Evolutionary conservation across 2,329 filamentous ascomycete genomes (phyloP), one percentile per base, ranked within the genome.

Genomic region (Fusarium acutatum): DNA sequence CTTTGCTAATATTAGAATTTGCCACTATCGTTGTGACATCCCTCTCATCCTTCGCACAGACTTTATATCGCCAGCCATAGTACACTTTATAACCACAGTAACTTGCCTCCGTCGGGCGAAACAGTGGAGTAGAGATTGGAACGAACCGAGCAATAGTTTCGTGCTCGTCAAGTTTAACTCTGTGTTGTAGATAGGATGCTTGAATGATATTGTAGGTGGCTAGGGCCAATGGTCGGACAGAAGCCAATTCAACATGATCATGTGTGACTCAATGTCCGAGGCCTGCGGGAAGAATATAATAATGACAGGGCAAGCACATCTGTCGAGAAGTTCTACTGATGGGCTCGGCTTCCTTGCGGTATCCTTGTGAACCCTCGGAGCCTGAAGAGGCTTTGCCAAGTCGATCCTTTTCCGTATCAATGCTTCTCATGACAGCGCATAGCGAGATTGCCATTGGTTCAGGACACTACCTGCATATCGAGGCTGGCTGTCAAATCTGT

Each of bases 381-480:
- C 24, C 40, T 41, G 32, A 24, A 37, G 41, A 41, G 28, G 26
- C 50, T 64, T 35, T 32, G 43, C 20, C 20, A 52, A 18, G 20
- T 43, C 30, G 18, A 34, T 24, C 26, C 35, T 18, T 38, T 28
- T 50, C 24, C 34, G 50, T 30, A 58, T 35, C 34, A 54, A 64
- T 40, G 24, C 40, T 63, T 56, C 38, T 46, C 37, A 58, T 52
- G 38, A 44, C 15, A 34, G 26, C 35, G 40, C 32, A 40, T 69
- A 38, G 40, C 59, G 34, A 41, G 26, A 37, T 38, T 35, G 40
- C 18, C 30, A 59, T 60, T 49, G 47, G 67, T 40, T 59, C 67
- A 73, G 26, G 57, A 62, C 40, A 40, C 76, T 65, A 54, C 69
- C 71, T 74, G 67, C 72, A 76, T 79, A 52, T 62, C 62, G 66